Base-by-base conservation (phyloP, 331 rosid species). In the Erythrophleum ivorense region DNA sequence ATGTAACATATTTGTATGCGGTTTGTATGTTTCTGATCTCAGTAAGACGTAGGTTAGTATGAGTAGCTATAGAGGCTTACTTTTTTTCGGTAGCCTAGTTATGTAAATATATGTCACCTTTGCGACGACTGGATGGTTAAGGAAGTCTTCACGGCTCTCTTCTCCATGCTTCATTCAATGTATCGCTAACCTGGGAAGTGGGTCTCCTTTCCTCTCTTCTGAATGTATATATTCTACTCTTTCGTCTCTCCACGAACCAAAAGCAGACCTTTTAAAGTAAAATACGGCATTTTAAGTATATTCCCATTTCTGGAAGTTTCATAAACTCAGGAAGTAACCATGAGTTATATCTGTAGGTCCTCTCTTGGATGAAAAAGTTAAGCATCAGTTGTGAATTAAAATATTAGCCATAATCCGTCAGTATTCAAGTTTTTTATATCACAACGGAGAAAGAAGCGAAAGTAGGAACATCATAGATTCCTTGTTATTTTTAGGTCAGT, bases 111-210 rank as follows among this genome's bases (percentile, higher is more conserved):
- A 76, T 71, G 49, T 40, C 71, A 65, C 87, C 84, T 55, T 19
- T 76, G 73, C 36, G 72, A 87, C 86, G 75, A 87, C 88, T 68
- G 75, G 81, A 82, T 85, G 79, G 83, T 73, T 59, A 52, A 21
- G 78, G 85, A 80, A 88, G 87, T 75, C 80, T 77, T 49, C 10
- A 62, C 73, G 85, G 78, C 85, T 81, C 77, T 85, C 84, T 29
- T 78, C 86, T 71, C 72, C 77, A 18, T 76, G 86, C 84, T 83
- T 79, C 81, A 81, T 83, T 83, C 15, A 76, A 80, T 88, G 87
- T 84, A 83, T 62, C 81, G 81, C 89, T 92, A 81, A 86, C 90
- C 64, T 78, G 80, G 90, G 92, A 88, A 70, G 88, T 87, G 86
- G 90, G 72, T 52, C 31, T 67, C 73, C 16, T 67, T 15, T 40